Evolutionary conservation across 805 yeast genomes (phyloP).

Genomic region (Nakazawaea ambrosiae): DNA sequence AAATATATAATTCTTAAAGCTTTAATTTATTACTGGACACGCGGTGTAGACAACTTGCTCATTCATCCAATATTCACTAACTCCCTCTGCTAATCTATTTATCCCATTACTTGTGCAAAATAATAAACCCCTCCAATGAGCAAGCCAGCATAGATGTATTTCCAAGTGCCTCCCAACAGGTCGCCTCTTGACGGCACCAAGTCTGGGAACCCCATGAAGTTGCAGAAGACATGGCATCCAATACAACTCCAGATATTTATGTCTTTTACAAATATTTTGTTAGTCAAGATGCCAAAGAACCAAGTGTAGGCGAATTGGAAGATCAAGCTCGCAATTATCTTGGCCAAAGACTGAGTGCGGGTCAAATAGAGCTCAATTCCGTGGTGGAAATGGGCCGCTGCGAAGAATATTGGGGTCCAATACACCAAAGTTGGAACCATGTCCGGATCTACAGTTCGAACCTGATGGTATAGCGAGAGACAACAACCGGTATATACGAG

Average conservation of each 20-base stretch:
- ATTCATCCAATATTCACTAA: too few relatives aligned
- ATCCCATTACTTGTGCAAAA: too few relatives aligned
- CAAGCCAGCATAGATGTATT: too few relatives aligned
- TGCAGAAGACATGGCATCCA: constrained; percentile 60
- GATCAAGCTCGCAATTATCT: constrained; percentile 28
- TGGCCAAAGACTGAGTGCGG: constrained; percentile 19
- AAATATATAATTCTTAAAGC: too few relatives aligned
- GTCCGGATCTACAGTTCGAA: neutral
- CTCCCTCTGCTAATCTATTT: too few relatives aligned
- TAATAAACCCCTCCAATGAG: too few relatives aligned
- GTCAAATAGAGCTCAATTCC: constrained; percentile 38
- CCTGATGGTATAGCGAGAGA: constrained; percentile 23
- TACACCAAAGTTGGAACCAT: constrained; percentile 21
- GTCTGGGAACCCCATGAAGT: constrained; percentile 62
- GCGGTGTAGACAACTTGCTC: too few relatives aligned
- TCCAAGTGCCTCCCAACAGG: too few relatives aligned
- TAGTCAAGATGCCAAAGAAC: constrained; percentile 63
- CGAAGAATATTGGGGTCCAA: constrained; percentile 60
- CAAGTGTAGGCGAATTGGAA: constrained; percentile 63
- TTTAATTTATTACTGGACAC: too few relatives aligned
- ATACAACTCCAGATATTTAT: constrained; percentile 47
- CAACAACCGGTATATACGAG: constrained; percentile 53
- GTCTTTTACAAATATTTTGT: constrained; percentile 46
- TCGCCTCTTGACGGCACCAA: neutral
- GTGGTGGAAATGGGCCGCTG: constrained; percentile 76